Evolutionary conservation across 148 eudicot species (phyloP), one percentile per base, ranked within the genome.

Genomic region (Vaccinium myrtillus): DNA sequence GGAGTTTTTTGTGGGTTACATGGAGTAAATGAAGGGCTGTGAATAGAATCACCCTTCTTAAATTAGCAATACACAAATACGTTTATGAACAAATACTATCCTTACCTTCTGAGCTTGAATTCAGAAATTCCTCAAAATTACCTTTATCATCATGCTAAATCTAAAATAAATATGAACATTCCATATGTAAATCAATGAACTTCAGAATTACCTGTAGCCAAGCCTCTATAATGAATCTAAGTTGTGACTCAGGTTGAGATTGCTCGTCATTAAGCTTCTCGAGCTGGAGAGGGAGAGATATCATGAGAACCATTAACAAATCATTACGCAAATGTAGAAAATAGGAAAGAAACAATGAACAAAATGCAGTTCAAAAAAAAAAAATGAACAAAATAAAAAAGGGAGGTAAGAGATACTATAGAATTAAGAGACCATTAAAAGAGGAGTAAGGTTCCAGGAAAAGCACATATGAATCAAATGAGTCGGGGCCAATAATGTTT

Each of bases 181-280:
- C 19, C 9, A 8, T 25, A 51, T 7, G n/a, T 56, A 49, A 25
- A 25, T 30, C 53, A 55, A 36, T 5, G 6, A 32, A 61, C 6
- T 59, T 14, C 3, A 27, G 84, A 67, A 63, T 85, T 74, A 93
- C 93, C 96, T 93, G 98, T 55, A 86, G 88, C 98, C 98, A 95
- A 25, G 98, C 98, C 85, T 95, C 98, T 73, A 88, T 61, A 53
- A 95, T 87, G 87, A 95, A 94, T 75, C 90, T 92, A 75, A 95
- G 92, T 50, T 94, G 96, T 21, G 98, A 86, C 85, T 91, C 95
- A 16, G 98, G 94, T 85, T 90, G 91, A 78, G 87, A 87, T 84
- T 93, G 91, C 79, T 75, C 87, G 82, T 94, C 91, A 82, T 94
- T 88, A 50, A 95, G 91, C 90, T 89, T 90, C 86, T 88, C 92